phyloP scores from a whole-genome alignment of 495 filamentous ascomycete genomes.

The Lentithecium fluviatile region DNA sequence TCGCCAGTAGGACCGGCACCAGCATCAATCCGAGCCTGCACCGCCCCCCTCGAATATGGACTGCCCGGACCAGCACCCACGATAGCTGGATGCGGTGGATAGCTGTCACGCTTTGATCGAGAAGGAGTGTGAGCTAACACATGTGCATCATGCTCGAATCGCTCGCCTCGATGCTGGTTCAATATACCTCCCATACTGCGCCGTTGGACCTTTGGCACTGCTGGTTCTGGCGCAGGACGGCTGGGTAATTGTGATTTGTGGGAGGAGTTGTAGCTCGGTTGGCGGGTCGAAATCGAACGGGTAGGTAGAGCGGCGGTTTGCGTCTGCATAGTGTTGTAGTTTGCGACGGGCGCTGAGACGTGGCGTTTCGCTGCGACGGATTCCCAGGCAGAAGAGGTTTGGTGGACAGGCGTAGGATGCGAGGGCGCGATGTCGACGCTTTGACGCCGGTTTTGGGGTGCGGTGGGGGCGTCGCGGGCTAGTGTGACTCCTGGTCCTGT shows the following conservation, averaged over 20 bases:
- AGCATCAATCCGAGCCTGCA: slow-evolving; percentile 3
- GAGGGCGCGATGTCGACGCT: not conserved
- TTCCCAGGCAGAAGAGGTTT: not conserved
- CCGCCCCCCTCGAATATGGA: slow-evolving; percentile 15
- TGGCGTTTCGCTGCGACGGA: not conserved
- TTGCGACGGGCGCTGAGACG: not conserved
- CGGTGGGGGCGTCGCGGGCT: not conserved
- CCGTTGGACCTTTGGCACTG: slow-evolving; percentile 7
- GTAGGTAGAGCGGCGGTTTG: not conserved
- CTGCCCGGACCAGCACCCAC: slow-evolving; percentile 23
- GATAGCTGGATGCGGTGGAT: slow-evolving; percentile 31
- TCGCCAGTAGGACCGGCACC: slow-evolving; percentile 1
- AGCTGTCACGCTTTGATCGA: slow-evolving; percentile 20
- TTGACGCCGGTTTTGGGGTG: not conserved
- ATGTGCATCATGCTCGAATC: slow-evolving; percentile 29
- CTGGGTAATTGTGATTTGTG: slow-evolving; percentile 18
- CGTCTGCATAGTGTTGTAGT: not conserved
- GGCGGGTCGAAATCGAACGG: slow-evolving; percentile 2
- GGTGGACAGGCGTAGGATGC: not conserved
- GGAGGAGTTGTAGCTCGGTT: slow-evolving; percentile 21
- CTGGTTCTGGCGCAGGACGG: not conserved
- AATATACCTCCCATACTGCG: slow-evolving; percentile 35
- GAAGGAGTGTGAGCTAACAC: slow-evolving; percentile 11
- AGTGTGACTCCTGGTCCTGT: not conserved
- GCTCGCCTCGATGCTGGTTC: slow-evolving; percentile 17